These are phyloP conservation scores for Nakazawaea pomicola DNA, from an alignment of 805 yeast genomes.

Conservation along the genomic window DNA sequence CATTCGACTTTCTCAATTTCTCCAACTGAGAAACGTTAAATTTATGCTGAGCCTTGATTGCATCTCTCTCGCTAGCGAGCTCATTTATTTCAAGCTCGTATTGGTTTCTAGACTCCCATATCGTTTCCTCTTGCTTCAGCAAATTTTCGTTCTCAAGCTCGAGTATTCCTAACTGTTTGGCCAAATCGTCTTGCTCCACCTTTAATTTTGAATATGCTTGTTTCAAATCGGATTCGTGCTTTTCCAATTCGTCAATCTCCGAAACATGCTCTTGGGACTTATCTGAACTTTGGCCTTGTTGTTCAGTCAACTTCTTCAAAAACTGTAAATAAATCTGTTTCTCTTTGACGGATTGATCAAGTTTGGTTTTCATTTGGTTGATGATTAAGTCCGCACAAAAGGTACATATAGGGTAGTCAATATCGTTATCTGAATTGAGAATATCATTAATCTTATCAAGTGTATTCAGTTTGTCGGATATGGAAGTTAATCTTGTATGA, in stretches of 20 bases:
- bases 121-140: constrained; percentile 38
- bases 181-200: constrained; percentile 36
- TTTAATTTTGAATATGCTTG: constrained; percentile 39
- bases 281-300: constrained; percentile 36
- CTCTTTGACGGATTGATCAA: constrained; percentile 70
- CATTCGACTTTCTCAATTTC: constrained; percentile 67
- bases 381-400: constrained; percentile 74
- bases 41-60: constrained; percentile 59
- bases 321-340: constrained; percentile 75
- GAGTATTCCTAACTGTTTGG: constrained; percentile 40
- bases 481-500: constrained; percentile 25
- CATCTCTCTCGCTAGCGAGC: constrained; percentile 51
- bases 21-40: constrained; percentile 62
- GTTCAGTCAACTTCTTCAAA: constrained; percentile 59
- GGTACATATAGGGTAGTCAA: constrained; percentile 82
- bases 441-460: constrained; percentile 66
- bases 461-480: constrained; percentile 46
- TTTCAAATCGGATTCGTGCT: constrained; percentile 31
- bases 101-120: constrained; percentile 47
- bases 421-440: constrained; percentile 69
- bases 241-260: constrained; percentile 41
- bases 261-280: constrained; percentile 41
- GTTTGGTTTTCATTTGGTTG: constrained; percentile 59
- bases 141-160: constrained; percentile 33
- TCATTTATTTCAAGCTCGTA: constrained; percentile 47